These are phyloP conservation scores for Colletotrichum endophyticum DNA, from an alignment of 2,329 filamentous ascomycete species.

Conservation along the genomic window DNA sequence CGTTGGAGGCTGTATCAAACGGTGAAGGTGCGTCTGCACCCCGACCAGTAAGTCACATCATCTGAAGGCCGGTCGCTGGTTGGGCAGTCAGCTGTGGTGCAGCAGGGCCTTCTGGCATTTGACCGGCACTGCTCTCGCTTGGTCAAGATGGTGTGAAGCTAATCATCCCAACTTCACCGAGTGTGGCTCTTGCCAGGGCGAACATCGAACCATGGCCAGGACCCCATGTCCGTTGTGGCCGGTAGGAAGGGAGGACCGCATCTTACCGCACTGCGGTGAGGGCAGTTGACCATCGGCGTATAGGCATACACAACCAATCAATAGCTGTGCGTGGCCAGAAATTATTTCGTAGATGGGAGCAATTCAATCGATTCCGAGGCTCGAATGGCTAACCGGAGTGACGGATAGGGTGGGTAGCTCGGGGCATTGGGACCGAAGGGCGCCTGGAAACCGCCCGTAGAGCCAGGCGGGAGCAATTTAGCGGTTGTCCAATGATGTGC, in stretches of 20 bases:
- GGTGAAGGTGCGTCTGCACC: neutral
- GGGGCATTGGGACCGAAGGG: neutral
- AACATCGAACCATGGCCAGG: neutral
- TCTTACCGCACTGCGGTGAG: neutral
- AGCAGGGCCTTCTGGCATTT: neutral
- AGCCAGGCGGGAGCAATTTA: neutral
- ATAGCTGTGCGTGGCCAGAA: neutral
- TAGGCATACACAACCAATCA: neutral
- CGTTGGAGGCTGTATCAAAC: neutral
- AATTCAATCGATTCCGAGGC: neutral
- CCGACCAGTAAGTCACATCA: neutral
- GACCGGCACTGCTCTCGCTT: conserved; percentile 14
- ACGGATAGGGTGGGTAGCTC: neutral
- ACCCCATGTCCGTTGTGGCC: neutral
- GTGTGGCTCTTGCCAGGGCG: neutral
- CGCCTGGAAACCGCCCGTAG: neutral
- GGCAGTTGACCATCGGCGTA: neutral
- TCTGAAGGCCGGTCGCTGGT: neutral
- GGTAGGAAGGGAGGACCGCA: neutral
- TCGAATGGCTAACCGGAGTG: neutral
- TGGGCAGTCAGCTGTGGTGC: neutral
- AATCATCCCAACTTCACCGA: conserved; percentile 13
- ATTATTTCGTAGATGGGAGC: neutral
- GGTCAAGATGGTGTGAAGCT: conserved; percentile 6
- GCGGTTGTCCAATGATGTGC: neutral